phyloP scores from a whole-genome alignment of 768 basidiomycete species.

The Termitomyces sp. region DNA sequence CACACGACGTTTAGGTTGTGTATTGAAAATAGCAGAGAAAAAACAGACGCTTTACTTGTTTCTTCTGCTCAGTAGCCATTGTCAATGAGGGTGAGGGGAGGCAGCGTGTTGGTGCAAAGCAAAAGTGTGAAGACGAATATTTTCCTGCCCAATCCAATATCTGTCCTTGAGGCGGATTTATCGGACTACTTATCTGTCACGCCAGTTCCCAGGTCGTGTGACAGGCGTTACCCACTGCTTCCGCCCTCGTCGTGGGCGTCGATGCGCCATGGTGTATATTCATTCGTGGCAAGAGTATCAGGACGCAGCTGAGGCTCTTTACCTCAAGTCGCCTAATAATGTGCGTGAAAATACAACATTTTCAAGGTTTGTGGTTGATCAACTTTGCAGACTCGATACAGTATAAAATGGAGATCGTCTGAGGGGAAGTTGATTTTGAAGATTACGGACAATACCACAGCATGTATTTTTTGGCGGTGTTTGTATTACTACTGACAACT shows the following conservation, averaged over 20 bases:
- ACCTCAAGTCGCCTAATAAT: slow-evolving; percentile 70
- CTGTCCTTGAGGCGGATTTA: slow-evolving; percentile 15
- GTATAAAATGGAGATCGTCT: slow-evolving; percentile 84
- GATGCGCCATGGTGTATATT: slow-evolving; percentile 82
- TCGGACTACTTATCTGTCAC: slow-evolving; percentile 13
- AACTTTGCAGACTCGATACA: slow-evolving; percentile 69
- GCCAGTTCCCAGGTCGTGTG: slow-evolving; percentile 10
- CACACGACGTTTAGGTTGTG: slow-evolving; percentile 4
- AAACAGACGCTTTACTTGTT: slow-evolving; percentile 21
- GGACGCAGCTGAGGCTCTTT: slow-evolving; percentile 84
- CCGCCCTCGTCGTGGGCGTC: slow-evolving; percentile 21
- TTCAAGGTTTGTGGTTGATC: not conserved
- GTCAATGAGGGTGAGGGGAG: not conserved
- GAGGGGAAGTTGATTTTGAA: slow-evolving; percentile 89
- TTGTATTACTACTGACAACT: not conserved
- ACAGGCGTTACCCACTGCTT: slow-evolving; percentile 17
- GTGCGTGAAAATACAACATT: slow-evolving; percentile 38
- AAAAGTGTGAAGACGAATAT: slow-evolving; percentile 4
- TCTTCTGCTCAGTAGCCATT: slow-evolving; percentile 26
- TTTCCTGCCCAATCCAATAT: slow-evolving; percentile 2
- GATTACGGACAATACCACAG: slow-evolving; percentile 87
- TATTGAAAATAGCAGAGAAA: not conserved
- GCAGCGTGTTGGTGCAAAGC: slow-evolving; percentile 1
- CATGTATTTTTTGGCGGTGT: slow-evolving; percentile 32
- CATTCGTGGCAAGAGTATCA: slow-evolving; percentile 87